Base-by-base conservation (phyloP, 345 rosid species). In the Cochlearia excelsa region DNA sequence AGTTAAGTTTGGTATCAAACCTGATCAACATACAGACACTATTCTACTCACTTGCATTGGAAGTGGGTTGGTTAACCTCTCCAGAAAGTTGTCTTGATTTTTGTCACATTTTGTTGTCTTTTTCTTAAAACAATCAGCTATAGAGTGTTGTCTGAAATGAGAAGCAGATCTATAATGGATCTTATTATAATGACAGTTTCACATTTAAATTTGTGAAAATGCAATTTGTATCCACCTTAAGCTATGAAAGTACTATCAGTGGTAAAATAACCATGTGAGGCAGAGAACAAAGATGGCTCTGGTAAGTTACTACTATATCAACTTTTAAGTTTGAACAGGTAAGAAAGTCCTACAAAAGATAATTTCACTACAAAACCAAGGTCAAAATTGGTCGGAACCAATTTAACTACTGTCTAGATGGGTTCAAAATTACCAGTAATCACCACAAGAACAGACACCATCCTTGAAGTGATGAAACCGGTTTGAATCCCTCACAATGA, bases 21-120 rank as follows among this genome's bases (percentile, higher is more conserved):
- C 40, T 37, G 40, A 37, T 4, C 43, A 2, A 39, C 9, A 2
- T 10, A 39, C 43, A 39, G 43, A n/a, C 87, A 90, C 97, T 3
- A 88, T 87, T 28, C 64, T 80, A 29, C 90, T 90, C 39, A 80
- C 66, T 69, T 86, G 99, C 57, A 61, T 79, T 53, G 97, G 97
- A 38, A 75, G 84, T n/a, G 97, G 99, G 46, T 60, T 85, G 74
- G 69, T 65, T 70, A 90, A 87, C 70, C 81, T 94, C 10, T 80
- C 93, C 4, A 85, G 87, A 57, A 89, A 84, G 81, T 42, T 39
- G 43, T 81, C 96, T 34, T 93, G 65, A 71, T 65, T 59, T 16
- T 41, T 16, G 23, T 38, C 45, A 42, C 47, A 26, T 2, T 5
- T 1, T 34, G 3, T 54, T 54, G 57, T 16, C 23, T 16, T 16